Evolutionary conservation across 139 green algal genomes (phyloP), one percentile per base, ranked within the genome.

Genomic region (Coelastrella sp.): DNA sequence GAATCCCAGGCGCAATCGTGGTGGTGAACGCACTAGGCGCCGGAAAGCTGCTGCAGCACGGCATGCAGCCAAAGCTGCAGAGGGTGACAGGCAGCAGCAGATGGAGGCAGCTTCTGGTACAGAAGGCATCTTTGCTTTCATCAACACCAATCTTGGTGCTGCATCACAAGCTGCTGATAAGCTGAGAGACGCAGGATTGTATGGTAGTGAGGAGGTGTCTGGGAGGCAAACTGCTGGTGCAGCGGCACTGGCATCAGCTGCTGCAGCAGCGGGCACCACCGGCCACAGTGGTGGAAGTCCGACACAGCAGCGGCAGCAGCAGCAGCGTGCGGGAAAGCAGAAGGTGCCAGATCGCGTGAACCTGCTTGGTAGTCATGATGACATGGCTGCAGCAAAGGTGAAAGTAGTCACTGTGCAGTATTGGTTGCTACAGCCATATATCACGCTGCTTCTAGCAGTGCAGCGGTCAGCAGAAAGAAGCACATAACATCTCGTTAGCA

Each of bases 41-140:
- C 60, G 60, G 0, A 84, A 84, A 45, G 60, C 60, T 0, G 53
- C 53, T 2, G 78, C 78, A 45, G 78, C 60, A 2, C 60, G 78
- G 13, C 60, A 75, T n/a, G 78, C 78, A 2, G 62, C 41, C 13
- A 76, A 67, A n/a, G 40, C 30, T 4, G 60, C 38, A 2, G 60
- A 75, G 1, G 41, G n/a, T 0, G 60, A 74, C 5, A 40, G 62
- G 60, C 78, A 84, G 60, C 5, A n/a, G 60, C 48, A 74, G 2
- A 48, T 84, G 78, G 78, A 84, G 13, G 35, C 25, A 30, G 53
- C 60, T 9, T 76, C 78, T 3, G 78, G 78, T 25, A 48, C 23
- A 15, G 60, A 63, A 7, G 78, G 78, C 13, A 5, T 84, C 3
- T 84, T 84, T 41, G 78, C 78, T 15, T 84, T 84, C 27, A 84